These are phyloP conservation scores for Domatiomyces catenatus DNA, from an alignment of 2,329 filamentous ascomycete genomes.

Conservation along the genomic window DNA sequence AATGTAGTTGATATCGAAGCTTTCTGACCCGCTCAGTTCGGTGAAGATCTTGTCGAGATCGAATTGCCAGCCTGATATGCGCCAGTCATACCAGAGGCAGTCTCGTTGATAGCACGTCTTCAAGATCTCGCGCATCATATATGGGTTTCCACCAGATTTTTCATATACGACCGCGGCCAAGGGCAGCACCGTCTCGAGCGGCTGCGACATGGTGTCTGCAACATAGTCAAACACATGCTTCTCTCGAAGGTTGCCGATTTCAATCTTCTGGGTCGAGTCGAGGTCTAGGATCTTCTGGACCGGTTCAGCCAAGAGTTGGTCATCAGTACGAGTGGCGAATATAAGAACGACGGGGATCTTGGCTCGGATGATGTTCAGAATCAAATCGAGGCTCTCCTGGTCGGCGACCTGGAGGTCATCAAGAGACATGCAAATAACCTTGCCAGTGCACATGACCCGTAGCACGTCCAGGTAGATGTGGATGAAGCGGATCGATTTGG, in stretches of 20 bases:
- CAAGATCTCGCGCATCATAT: constrained; percentile 83
- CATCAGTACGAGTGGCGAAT: constrained; percentile 57
- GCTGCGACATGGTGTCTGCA: constrained; percentile 60
- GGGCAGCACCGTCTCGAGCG: constrained; percentile 56
- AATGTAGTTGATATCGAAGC: constrained; percentile 72
- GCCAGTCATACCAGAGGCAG: constrained; percentile 85
- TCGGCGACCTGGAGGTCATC: constrained; percentile 89
- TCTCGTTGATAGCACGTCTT: constrained; percentile 72
- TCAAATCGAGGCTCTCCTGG: constrained; percentile 68
- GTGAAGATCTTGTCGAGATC: constrained; percentile 75
- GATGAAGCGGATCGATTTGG: constrained; percentile 54
- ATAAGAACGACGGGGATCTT: constrained; percentile 71
- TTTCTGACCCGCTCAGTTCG: constrained; percentile 63
- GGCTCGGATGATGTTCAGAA: constrained; percentile 62
- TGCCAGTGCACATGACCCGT: constrained; percentile 63
- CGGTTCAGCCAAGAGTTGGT: constrained; percentile 36
- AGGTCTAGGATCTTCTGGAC: constrained; percentile 34
- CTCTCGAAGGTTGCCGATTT: constrained; percentile 59
- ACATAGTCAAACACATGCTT: constrained; percentile 72
- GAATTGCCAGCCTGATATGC: constrained; percentile 65
- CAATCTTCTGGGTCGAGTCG: constrained; percentile 48
- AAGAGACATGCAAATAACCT: constrained; percentile 74
- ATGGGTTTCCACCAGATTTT: constrained; percentile 76
- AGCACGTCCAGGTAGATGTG: constrained; percentile 79
- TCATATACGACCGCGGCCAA: constrained; percentile 75